Base-by-base conservation (phyloP, 1,284 basidiomycete species). In the Sporisorium exsertum region DNA sequence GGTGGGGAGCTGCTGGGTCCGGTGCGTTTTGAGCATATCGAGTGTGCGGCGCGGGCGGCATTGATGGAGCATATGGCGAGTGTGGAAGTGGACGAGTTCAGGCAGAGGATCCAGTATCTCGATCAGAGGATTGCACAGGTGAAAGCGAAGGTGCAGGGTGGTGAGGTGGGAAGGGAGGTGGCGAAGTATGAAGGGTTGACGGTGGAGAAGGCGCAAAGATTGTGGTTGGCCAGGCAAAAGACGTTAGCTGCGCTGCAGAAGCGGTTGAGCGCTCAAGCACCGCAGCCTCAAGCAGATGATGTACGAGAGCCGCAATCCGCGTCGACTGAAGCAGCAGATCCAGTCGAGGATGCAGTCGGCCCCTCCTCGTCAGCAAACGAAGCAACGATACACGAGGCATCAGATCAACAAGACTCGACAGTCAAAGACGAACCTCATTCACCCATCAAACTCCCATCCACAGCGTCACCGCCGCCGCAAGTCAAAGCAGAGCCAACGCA, bases 21-120 rank as follows among this genome's bases (percentile, higher is more conserved):
- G 12, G 89, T 87, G 12, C 88, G 93, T n/a, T 94, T 94, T 84
- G 86, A 88, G 1, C 93, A 94, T 77, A 92, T 94, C 68, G 90
- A 92, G 81, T 89, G 88, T 5, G 93, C 92, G 79, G 88, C 92
- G 2, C 85, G 88, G 16, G 91, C 93, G 80, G 93, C 92, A 8
- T 91, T 93, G 80, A 88, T 88, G 26, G 86, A 87, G 32, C 92
- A 92, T 87, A 90, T 90, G 69, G 87, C 88, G 42, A 86, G 88
- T 51, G 92, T 93, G 66, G 70, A 70, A 35, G 49, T 84, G 12
- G 63, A 64, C 1, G 69, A 77, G 43, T 56, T 72, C 2, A 60
- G 77, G 15, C 49, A 54, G 57, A 50, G 72, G 35, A 73, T 85
- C 3, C 67, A 66, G 45, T 55, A 50, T 24, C 43, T 82, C 20